Evolutionary conservation across 257 asterid genomes (phyloP).

Genomic region (Coffea canephora): DNA sequence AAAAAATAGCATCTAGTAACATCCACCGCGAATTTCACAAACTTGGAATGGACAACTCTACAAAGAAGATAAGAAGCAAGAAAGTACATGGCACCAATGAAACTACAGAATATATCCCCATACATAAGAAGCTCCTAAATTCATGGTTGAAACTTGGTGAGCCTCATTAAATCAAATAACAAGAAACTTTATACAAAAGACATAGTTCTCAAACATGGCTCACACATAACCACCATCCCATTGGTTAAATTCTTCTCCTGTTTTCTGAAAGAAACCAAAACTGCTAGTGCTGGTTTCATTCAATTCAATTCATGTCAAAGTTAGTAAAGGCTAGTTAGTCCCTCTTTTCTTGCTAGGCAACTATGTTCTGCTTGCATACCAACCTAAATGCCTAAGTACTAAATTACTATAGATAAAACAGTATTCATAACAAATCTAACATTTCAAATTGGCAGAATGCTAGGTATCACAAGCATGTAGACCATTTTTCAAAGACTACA

Average conservation of each 20-base stretch:
- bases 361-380: not conserved
- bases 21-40: not conserved
- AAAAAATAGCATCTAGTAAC: not conserved
- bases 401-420: no score
- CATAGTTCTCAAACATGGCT: no score
- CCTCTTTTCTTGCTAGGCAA: not conserved
- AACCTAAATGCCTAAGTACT: not conserved
- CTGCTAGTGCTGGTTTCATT: no score
- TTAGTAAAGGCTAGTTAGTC: not conserved
- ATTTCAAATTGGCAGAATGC: not conserved
- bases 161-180: no score
- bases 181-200: no score
- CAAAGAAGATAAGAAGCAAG: not conserved
- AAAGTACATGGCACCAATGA: not conserved
- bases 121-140: not conserved
- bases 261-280: no score
- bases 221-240: no score
- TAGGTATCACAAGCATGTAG: not conserved
- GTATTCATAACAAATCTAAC: no score
- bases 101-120: no score
- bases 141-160: not conserved
- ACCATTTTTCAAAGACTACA: not conserved
- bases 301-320: no score
- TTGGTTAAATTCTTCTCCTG: no score
- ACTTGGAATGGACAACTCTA: no score